phyloP scores from a whole-genome alignment of 768 basidiomycete species.

The Leucosporidium yakuticum region DNA sequence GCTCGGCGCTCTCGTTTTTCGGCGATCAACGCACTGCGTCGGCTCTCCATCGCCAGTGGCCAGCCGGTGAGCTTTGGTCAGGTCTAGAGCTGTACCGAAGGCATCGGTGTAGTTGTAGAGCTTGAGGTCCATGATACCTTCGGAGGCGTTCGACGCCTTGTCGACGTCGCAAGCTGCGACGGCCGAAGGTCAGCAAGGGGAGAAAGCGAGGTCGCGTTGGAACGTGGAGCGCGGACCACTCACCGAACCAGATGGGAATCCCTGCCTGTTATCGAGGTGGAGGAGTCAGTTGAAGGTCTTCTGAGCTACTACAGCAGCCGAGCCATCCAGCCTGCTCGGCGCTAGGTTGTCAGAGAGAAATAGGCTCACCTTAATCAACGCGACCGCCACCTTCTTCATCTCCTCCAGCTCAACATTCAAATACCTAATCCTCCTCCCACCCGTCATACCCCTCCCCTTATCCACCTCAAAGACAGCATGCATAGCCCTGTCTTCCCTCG shows the following conservation, averaged over 20 bases:
- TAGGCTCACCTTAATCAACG: constrained; percentile 40
- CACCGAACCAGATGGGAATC: constrained; percentile 42
- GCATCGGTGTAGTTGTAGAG: constrained; percentile 50
- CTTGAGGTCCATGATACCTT: constrained; percentile 79
- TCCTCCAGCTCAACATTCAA: constrained; percentile 43
- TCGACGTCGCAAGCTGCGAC: constrained; percentile 75
- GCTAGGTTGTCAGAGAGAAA: too few species aligned
- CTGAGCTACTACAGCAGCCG: too few species aligned
- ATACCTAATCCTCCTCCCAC: constrained; percentile 71
- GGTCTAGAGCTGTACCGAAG: constrained; percentile 70
- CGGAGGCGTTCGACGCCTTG: constrained; percentile 62
- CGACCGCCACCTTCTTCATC: constrained; percentile 74
- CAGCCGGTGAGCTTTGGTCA: constrained; percentile 79
- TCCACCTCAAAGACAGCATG: constrained; percentile 81
- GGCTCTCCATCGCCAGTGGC: constrained; percentile 75
- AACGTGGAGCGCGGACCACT: too few species aligned
- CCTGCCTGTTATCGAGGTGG: too few species aligned
- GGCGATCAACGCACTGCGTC: constrained; percentile 52
- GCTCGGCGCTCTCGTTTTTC: background rate
- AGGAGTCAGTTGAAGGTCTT: too few species aligned
- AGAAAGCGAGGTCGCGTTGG: too few species aligned
- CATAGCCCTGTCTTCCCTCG: constrained; percentile 60
- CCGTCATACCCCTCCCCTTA: constrained; percentile 86
- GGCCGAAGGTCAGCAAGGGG: background rate
- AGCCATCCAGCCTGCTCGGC: too few species aligned